Evolutionary conservation across 2,329 filamentous ascomycete genomes (phyloP).

Genomic region (Claviceps sorghi): DNA sequence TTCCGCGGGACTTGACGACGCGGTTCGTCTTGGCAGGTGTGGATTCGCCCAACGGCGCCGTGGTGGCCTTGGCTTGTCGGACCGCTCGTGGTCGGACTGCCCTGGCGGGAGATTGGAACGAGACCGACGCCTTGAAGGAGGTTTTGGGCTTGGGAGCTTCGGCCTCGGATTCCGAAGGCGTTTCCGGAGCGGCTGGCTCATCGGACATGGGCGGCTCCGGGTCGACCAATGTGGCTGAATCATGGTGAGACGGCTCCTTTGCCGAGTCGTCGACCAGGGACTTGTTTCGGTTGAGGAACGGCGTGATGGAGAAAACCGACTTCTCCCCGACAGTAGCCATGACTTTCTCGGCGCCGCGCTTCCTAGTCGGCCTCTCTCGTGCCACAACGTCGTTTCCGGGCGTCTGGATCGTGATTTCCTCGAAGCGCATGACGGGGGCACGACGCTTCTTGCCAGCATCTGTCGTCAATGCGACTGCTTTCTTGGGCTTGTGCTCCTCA

Average conservation of each 20-base stretch:
- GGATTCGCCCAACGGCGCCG: conserved; percentile 30
- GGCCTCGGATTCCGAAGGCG: conserved; percentile 14
- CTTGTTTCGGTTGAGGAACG: conserved; percentile 69
- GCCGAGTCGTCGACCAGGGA: conserved; percentile 29
- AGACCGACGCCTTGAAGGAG: conserved; percentile 5
- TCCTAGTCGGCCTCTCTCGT: conserved; percentile 35
- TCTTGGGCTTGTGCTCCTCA: conserved; percentile 11
- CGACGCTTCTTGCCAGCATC: conserved; percentile 31
- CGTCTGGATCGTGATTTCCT: conserved; percentile 33
- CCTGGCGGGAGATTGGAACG: conserved; percentile 4
- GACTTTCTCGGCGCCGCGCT: conserved; percentile 33
- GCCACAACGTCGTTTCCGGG: conserved; percentile 28
- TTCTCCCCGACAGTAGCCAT: conserved; percentile 56
- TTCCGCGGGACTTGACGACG: conserved; percentile 2
- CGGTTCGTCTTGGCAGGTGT: conserved; percentile 31
- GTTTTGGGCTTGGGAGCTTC: conserved; percentile 7
- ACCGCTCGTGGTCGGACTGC: conserved; percentile 25
- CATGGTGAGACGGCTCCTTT: conserved; percentile 12
- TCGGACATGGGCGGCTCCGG: conserved; percentile 15
- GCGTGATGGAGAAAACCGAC: conserved; percentile 85
- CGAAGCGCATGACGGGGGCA: conserved; percentile 28
- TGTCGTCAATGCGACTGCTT: conserved; percentile 10
- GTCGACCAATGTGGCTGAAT: conserved; percentile 13
- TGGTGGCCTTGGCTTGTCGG: conserved; percentile 24
- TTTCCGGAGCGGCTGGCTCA: neutral